phyloP scores from a whole-genome alignment of 768 basidiomycete genomes.

The Sistotremastrum niveocremeum region DNA sequence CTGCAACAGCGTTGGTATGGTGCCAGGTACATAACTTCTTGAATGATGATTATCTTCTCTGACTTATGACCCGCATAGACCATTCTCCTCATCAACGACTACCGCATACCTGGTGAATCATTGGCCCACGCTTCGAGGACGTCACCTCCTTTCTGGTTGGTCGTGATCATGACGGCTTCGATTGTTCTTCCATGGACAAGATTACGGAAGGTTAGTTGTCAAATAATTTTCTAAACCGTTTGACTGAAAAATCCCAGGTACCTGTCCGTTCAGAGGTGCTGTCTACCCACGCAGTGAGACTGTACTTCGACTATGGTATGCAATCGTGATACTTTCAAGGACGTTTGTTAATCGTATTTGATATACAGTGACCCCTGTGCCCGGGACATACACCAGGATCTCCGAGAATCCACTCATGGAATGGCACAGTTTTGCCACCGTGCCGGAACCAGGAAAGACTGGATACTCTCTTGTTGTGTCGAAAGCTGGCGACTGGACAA shows the following conservation, averaged over 20 bases:
- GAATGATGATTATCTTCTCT: neutral
- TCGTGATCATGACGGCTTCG: conserved; percentile 37
- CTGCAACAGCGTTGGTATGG: conserved; percentile 39
- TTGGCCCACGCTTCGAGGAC: conserved; percentile 31
- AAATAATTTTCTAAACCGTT: too few relatives aligned
- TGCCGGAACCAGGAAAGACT: conserved; percentile 30
- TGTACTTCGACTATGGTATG: conserved; percentile 46
- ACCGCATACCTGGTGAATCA: conserved; percentile 21
- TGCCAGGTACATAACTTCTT: conserved; percentile 24
- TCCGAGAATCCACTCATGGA: conserved; percentile 37
- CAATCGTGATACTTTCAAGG: neutral
- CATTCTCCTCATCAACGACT: conserved; percentile 40
- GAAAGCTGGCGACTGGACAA: conserved; percentile 48
- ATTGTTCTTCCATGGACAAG: conserved; percentile 49
- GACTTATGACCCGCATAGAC: conserved; percentile 19
- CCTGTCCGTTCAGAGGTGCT: conserved; percentile 38
- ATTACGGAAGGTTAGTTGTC: conserved; percentile 28
- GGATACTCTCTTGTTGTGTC: conserved; percentile 46
- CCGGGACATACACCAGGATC: conserved; percentile 33
- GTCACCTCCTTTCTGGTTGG: conserved; percentile 41
- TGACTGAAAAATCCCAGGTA: conserved; percentile 8
- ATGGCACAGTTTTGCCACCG: conserved; percentile 47
- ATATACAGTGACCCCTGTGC: conserved; percentile 25
- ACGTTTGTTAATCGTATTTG: conserved; percentile 15
- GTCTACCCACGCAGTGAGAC: conserved; percentile 41